Evolutionary conservation across 2,329 filamentous ascomycete genomes (phyloP).

Genomic region (Monilinia aucupariae): DNA sequence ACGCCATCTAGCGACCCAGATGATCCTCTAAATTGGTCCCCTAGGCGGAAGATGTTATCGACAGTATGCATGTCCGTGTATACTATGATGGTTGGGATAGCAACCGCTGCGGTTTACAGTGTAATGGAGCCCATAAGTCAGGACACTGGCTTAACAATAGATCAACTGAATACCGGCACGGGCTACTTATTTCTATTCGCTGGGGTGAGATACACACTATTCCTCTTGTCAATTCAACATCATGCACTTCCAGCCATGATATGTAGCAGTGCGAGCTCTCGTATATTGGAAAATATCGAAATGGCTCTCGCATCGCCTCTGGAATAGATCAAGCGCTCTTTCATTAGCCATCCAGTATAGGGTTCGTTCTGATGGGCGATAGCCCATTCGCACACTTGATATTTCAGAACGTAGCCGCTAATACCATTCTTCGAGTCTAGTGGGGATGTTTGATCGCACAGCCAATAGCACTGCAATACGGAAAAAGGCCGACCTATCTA

Average conservation of each 20-base stretch:
- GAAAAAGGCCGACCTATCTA: constrained; percentile 33
- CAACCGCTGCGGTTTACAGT: constrained; percentile 45
- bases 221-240: not conserved
- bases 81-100: constrained; percentile 45
- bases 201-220: constrained; percentile 4
- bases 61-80: constrained; percentile 37
- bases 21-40: constrained; percentile 39
- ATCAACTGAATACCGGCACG: constrained; percentile 44
- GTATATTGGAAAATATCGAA: not conserved
- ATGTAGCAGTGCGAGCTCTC: not conserved
- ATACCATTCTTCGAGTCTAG: constrained; percentile 37
- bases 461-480: constrained; percentile 47
- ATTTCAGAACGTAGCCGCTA: not conserved
- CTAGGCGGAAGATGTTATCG: constrained; percentile 34
- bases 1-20: constrained; percentile 37
- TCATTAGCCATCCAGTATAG: not conserved
- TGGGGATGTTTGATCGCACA: constrained; percentile 50
- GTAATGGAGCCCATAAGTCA: constrained; percentile 44
- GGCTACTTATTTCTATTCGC: constrained; percentile 47
- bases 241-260: not conserved
- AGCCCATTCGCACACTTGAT: not conserved
- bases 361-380: not conserved
- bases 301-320: not conserved
- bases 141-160: constrained; percentile 43
- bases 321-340: not conserved